Evolutionary conservation across 192 early-diverging fungal genomes (phyloP).

Genomic region (Allomyces macrogynus): DNA sequence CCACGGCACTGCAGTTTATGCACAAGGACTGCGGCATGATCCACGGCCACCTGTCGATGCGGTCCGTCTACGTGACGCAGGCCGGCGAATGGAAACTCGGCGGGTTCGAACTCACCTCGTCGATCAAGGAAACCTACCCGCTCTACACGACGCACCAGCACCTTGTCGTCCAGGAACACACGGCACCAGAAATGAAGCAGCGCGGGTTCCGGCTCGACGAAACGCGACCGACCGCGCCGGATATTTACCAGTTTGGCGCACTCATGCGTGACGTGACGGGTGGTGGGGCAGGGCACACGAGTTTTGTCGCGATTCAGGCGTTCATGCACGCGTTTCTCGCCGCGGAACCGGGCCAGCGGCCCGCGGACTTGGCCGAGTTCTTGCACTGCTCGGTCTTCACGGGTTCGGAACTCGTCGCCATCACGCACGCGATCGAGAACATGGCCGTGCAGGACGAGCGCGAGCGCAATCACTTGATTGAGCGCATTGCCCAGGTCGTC

Average conservation of each 20-base stretch:
- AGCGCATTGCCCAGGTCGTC: constrained; percentile 18
- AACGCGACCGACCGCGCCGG: constrained; percentile 10
- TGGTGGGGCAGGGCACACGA: constrained; percentile 7
- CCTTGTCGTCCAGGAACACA: background rate
- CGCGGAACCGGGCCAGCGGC: constrained; percentile 5
- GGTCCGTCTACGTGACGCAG: constrained; percentile 65
- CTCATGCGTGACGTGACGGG: constrained; percentile 73
- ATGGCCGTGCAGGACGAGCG: constrained; percentile 71
- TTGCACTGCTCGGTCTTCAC: constrained; percentile 8
- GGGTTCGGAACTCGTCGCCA: constrained; percentile 21
- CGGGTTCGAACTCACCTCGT: constrained; percentile 62
- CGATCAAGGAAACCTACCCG: constrained; percentile 45
- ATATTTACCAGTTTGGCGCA: constrained; percentile 24
- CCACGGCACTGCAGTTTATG: constrained; percentile 65
- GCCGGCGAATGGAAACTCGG: constrained; percentile 91
- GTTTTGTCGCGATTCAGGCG: background rate
- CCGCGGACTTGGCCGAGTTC: background rate
- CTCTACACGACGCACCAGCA: constrained; percentile 25
- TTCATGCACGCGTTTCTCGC: constrained; percentile 5
- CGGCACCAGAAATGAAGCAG: background rate
- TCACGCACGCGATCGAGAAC: constrained; percentile 56
- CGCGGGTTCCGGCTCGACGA: constrained; percentile 4
- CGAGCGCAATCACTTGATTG: constrained; percentile 66
- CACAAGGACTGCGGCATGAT: constrained; percentile 67
- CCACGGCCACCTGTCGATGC: constrained; percentile 63